Percentiles rank a stretch among this genome's conserved stretches.
Conservation (phyloP, 1,284 basidiomycete genomes). For the Cystobasidium slooffiae region DNA sequence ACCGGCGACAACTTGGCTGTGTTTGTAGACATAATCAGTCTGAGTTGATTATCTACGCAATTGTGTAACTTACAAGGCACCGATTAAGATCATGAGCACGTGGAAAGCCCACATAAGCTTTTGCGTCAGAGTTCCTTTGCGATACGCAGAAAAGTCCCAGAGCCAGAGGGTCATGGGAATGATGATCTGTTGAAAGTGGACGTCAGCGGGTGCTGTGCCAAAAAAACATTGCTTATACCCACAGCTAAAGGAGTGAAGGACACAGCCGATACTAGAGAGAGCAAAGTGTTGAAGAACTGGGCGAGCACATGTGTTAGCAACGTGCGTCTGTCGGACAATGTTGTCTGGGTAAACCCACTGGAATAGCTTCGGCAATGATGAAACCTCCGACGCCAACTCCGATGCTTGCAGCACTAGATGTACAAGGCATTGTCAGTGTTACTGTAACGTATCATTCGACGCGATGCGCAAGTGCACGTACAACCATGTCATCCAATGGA, state of each 20-base stretch:
- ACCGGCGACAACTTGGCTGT: constrained; percentile 19
- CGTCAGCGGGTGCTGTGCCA: background rate
- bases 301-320: background rate
- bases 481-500: constrained; percentile 67
- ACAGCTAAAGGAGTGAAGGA: constrained; percentile 27
- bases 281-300: background rate
- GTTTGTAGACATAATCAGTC: background rate
- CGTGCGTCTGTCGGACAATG: background rate
- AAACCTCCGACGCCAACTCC: constrained; percentile 59
- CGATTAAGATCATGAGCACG: constrained; percentile 6
- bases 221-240: background rate
- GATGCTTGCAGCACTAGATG: constrained; percentile 58
- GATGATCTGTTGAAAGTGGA: constrained; percentile 5
- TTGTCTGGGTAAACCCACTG: constrained; percentile 1
- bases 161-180: constrained; percentile 27
- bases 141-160: constrained; percentile 5
- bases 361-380: constrained; percentile 63
- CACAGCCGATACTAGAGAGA: constrained; percentile 4
- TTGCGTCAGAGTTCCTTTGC: constrained; percentile 2
- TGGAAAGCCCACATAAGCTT: constrained; percentile 28
- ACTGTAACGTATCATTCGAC: constrained; percentile 10
- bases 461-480: background rate
- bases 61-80: constrained; percentile 1
- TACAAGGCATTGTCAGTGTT: background rate
- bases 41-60: background rate